Base-by-base conservation (phyloP, 2,329 filamentous ascomycete species). In the Lasiodiplodia theobromae region DNA sequence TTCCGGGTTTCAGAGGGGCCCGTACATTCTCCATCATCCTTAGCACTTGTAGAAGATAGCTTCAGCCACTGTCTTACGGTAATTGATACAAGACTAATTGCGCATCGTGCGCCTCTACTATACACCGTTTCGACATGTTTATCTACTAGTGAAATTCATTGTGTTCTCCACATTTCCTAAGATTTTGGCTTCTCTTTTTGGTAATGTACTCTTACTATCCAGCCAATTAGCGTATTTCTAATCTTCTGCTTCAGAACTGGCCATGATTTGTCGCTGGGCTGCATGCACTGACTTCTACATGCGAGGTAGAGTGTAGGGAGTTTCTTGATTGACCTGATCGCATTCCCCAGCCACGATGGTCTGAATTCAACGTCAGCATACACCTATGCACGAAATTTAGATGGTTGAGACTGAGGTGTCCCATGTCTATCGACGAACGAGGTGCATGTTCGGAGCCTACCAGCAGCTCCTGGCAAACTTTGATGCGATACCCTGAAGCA, bases 11-110 rank as follows among this genome's bases (percentile, higher is more conserved):
- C n/a, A 64, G 60, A 38, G 60, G 28, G n/a, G 44, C 47, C 44
- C 58, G n/a, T 21, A 47, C 47, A 38, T 21, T 64, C 58, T 38
- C 51, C 44, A 25, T 25, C 8, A 49, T 21, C 25, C 2, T 52
- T 64, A 34, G 31, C 37, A 28, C 40, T 52, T 52, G 60, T 64
- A 64, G 60, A 52, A 28, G 47, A 64, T 64, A 64, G 47, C 37
- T 31, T 18, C 28, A n/a, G 60, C 47, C 28, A 52, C 58, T 52
- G 18, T 64, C 31, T 52, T 37, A n/a, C 44, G 60, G 18, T 52
- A 64, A 52, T 64, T 31, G 60, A 64, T 40, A 64, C 60, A 64
- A 64, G 60, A 64, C 28, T 64, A 64, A 64, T 64, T 18, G 60
- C 60, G 60, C 47, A 5, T 52, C 31, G 37, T 38, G 60, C 60